Evolutionary conservation across 768 basidiomycete species (phyloP), one percentile per base, ranked within the genome.

Genomic region (Mrakia frigida): DNA sequence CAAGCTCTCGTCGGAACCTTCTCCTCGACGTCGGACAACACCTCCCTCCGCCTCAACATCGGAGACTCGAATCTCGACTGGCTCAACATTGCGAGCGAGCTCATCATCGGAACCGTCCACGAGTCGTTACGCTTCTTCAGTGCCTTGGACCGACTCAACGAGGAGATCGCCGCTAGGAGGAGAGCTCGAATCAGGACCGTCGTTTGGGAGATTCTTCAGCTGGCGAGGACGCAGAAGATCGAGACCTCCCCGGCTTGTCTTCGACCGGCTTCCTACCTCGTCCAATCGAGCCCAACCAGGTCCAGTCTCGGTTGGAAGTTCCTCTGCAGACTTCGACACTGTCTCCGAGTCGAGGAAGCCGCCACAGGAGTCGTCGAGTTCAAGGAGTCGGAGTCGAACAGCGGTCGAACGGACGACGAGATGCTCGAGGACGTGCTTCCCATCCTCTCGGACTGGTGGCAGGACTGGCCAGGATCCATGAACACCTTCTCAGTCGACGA

Each of bases 221-320:
- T 25, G 0, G 77, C 79, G 11, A 68, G 79, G 25, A 35, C 75
- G 6, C 46, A 75, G n/a, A 50, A 74, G 18, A 74, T 80, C 37
- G 46, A 67, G 25, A 78, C 79, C 4, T 91, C 94, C 81, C 91
- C 92, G 11, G 85, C 92, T 21, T 93, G 93, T 31, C 88, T 91
- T 43, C 92, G 89, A 41, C 92, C 93, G 68, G 91, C 92, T 9
- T 93, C 92, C 3, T 92, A 88, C 81, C 86, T 95, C 46, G 88
- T 94, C 35, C 92, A 92, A 81, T 88, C 86, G 63, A 92, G 92
- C 6, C 82, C 86, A 13, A 90, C 92, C 69, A 90, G 94, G 35
- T 87, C 87, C 35, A 89, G 92, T 78, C 83, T 87, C 0, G 86
- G 87, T 0, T 94, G 93, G 86, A 89, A 89, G 79, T 88, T 95